These are phyloP conservation scores for Cryptosporidium andersoni DNA, from an alignment of 169 alveolate genomes.

Conservation along the genomic window DNA sequence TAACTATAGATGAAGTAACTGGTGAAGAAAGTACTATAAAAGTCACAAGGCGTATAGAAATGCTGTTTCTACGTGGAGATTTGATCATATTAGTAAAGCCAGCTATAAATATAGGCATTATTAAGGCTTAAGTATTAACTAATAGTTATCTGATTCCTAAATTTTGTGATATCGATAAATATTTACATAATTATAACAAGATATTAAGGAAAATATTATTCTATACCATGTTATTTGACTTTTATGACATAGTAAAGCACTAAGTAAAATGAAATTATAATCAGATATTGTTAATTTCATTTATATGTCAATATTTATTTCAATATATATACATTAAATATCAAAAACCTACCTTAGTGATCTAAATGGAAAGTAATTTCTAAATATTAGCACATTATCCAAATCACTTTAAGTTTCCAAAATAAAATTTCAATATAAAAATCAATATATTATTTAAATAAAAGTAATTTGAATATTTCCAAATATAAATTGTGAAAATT, in stretches of 20 bases:
- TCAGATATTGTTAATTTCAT: background rate
- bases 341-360: conserved; percentile 30
- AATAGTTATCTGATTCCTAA: background rate
- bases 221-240: conserved; percentile 64
- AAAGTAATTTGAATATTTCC: background rate
- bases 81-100: conserved; percentile 88
- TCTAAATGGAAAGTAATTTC: conserved; percentile 19
- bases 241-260: conserved; percentile 58
- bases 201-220: conserved; percentile 25
- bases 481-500: background rate
- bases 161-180: background rate
- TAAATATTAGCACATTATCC: background rate
- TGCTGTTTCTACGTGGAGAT: conserved; percentile 89
- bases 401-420: background rate
- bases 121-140: background rate
- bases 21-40: conserved; percentile 75
- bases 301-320: background rate
- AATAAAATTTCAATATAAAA: background rate
- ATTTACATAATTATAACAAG: conserved; percentile 44
- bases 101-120: conserved; percentile 44
- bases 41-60: conserved; percentile 76
- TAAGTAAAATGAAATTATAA: background rate
- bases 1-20: conserved; percentile 54
- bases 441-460: background rate
- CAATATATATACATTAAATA: background rate